Evolutionary conservation across 2,329 filamentous ascomycete genomes (phyloP), one percentile per base, ranked within the genome.

Genomic region (Neofusicoccum cordaticola): DNA sequence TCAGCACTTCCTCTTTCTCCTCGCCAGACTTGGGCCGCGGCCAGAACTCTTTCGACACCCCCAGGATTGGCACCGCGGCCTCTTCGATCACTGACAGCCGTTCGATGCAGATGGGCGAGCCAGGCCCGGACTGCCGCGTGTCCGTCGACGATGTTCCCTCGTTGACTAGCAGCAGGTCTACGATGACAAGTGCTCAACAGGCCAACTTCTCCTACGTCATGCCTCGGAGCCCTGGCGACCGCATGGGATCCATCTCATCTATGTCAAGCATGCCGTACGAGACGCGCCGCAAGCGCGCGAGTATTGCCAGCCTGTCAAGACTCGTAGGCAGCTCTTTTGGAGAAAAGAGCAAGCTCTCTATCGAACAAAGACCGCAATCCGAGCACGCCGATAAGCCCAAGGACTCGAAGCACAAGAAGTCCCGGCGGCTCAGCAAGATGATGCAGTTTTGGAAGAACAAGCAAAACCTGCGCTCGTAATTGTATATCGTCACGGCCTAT

Each of bases 121-220:
- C 89, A 19, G 89, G 88, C 0, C 90, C 89, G 0, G 90, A 92
- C 70, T 79, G 81, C 11, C 86, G 90, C 52, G 85, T 90, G 41
- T 93, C 90, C 0, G 83, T 88, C 37, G 88, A 90, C 67, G 90
- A 91, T 69, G 87, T 91, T 13, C 90, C 90, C 2, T 93, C 90
- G 1, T 77, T 88, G 68, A 91, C 89, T 1, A 92, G 89, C 72
- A 92, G 89, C 72, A 88, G 89, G 69, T 93, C 91, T 9, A 92
- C 89, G 9, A 91, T 89, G 85, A 90, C 82, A 17, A 85, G 88
- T 6, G 85, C 87, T 51, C 88, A 91, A 69, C 90, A 89, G 70
- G 45, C 71, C 69, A 61, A 56, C 37, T 77, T 72, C 56, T 71
- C 81, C 62, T 65, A 77, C 65, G 67, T 68, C 22, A 72, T 75